Percentiles rank a stretch among this genome's conserved stretches.
Evolutionary conservation across 2,329 filamentous ascomycete species (phyloP).

Genomic region (Escovopsis sp.): DNA sequence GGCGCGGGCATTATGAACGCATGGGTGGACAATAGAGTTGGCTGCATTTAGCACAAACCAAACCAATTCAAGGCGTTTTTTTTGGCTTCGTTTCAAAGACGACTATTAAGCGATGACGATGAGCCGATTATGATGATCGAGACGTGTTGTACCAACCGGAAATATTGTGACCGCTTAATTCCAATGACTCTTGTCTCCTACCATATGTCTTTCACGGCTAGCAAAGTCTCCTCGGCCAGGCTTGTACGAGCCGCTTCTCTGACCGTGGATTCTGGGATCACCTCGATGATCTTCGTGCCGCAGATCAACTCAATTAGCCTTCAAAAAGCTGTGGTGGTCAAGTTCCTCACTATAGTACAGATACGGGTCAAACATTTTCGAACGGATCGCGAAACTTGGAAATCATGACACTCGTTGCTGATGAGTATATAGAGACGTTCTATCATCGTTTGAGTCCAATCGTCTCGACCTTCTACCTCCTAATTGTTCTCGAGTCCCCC

Average conservation of each 20-base stretch:
- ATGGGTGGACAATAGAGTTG: conserved; percentile 27
- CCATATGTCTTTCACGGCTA: conserved; percentile 23
- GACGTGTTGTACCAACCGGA: conserved; percentile 11
- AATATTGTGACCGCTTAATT: conserved; percentile 10
- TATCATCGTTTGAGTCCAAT: too few relatives aligned
- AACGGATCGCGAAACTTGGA: background rate
- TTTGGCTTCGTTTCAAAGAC: conserved; percentile 28
- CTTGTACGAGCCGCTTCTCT: conserved; percentile 18
- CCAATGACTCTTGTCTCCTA: conserved; percentile 9
- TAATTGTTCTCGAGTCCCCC: conserved; percentile 19
- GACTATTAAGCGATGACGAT: conserved; percentile 10
- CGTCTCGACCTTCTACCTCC: background rate
- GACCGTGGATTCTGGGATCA: conserved; percentile 41
- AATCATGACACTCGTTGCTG: too few relatives aligned
- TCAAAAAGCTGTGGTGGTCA: conserved; percentile 45
- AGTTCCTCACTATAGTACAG: conserved; percentile 46
- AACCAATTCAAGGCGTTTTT: conserved; percentile 30
- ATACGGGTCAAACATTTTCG: conserved; percentile 46
- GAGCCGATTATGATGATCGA: conserved; percentile 3
- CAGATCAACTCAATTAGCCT: conserved; percentile 39
- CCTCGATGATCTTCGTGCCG: conserved; percentile 43
- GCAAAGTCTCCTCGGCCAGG: conserved; percentile 39
- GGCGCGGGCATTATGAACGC: conserved; percentile 22
- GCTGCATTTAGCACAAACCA: conserved; percentile 26
- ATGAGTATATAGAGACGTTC: too few relatives aligned